Percentiles rank a stretch among this genome's conserved stretches.
Conservation (phyloP, 495 filamentous ascomycete species). For the Annulohypoxylon nitens region DNA sequence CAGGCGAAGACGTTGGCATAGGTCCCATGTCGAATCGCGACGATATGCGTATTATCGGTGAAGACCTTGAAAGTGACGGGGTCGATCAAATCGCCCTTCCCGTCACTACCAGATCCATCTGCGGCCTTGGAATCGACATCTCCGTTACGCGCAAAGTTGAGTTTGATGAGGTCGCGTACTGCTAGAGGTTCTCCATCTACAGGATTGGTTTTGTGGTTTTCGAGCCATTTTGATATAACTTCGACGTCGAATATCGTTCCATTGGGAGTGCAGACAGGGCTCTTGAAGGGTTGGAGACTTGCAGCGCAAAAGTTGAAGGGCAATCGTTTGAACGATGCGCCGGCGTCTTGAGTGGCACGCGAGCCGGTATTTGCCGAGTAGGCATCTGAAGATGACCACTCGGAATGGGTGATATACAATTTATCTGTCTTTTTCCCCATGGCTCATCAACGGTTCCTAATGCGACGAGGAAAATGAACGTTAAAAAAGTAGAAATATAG, state of each 20-base stretch:
- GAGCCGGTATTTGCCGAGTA: slow-evolving; percentile 80
- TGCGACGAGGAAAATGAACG: slow-evolving; percentile 13
- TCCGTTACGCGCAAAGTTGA: slow-evolving; percentile 93
- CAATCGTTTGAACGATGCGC: slow-evolving; percentile 83
- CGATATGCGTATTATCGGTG: slow-evolving; percentile 97
- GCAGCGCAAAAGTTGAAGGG: slow-evolving; percentile 99
- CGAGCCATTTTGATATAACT: slow-evolving; percentile 91
- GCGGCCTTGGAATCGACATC: slow-evolving; percentile 63
- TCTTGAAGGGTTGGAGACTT: slow-evolving; percentile 89
- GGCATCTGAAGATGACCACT: slow-evolving; percentile 93
- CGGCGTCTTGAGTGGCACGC: slow-evolving; percentile 62
- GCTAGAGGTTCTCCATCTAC: slow-evolving; percentile 84
- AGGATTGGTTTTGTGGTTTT: slow-evolving; percentile 91
- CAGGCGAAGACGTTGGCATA: slow-evolving; percentile 95
- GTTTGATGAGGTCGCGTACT: slow-evolving; percentile 85
- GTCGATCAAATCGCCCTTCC: slow-evolving; percentile 87
- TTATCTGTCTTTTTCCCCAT: slow-evolving; percentile 75
- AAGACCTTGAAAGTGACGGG: slow-evolving; percentile 97
- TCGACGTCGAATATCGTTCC: slow-evolving; percentile 90
- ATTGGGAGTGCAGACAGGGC: slow-evolving; percentile 83
- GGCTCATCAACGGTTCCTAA: slow-evolving; percentile 14
- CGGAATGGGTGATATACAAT: slow-evolving; percentile 93
- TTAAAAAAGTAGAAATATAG: neutral
- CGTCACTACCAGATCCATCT: slow-evolving; percentile 54
- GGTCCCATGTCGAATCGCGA: slow-evolving; percentile 79